Percentiles rank a stretch among this genome's conserved stretches.
These are phyloP conservation scores for Aspergillus jensenii DNA, from an alignment of 2,329 filamentous ascomycete species.

Conservation along the genomic window DNA sequence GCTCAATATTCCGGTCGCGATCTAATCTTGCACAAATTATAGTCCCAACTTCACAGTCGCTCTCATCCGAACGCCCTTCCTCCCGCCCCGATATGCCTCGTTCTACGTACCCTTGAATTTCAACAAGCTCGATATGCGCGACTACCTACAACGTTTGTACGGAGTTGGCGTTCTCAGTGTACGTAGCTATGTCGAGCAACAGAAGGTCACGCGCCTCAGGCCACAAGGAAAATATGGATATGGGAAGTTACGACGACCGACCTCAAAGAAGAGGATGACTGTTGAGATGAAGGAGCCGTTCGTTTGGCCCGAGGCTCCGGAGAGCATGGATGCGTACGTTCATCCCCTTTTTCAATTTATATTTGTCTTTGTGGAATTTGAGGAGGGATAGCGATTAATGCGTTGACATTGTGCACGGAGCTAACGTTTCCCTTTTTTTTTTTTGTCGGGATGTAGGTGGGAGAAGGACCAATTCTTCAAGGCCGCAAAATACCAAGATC, in stretches of 20 bases:
- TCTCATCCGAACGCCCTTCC: conserved; percentile 70
- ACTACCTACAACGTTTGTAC: conserved; percentile 90
- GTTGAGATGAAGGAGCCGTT: conserved; percentile 87
- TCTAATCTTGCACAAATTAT: background rate
- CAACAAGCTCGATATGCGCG: conserved; percentile 94
- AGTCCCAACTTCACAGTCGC: conserved; percentile 82
- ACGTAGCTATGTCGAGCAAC: conserved; percentile 76
- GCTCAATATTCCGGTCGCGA: background rate
- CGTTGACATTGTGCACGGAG: background rate
- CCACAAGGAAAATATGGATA: conserved; percentile 40
- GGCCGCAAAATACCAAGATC: conserved; percentile 50
- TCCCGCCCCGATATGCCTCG: conserved; percentile 77
- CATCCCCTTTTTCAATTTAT: background rate
- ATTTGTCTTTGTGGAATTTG: background rate
- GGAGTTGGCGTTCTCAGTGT: conserved; percentile 69
- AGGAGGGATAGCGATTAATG: background rate
- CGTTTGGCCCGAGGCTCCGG: conserved; percentile 74
- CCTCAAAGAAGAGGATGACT: conserved; percentile 86
- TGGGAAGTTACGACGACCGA: conserved; percentile 67
- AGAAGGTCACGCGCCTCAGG: conserved; percentile 54
- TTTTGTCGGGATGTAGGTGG: conserved; percentile 48
- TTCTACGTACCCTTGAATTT: conserved; percentile 90
- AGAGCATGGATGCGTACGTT: conserved; percentile 59
- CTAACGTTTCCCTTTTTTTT: conserved; percentile 20
- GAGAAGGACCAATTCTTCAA: conserved; percentile 60